Percentiles rank a stretch among this genome's conserved stretches.
phyloP scores from a whole-genome alignment of 2,329 filamentous ascomycete species.

The Ambrosiella xylebori region DNA sequence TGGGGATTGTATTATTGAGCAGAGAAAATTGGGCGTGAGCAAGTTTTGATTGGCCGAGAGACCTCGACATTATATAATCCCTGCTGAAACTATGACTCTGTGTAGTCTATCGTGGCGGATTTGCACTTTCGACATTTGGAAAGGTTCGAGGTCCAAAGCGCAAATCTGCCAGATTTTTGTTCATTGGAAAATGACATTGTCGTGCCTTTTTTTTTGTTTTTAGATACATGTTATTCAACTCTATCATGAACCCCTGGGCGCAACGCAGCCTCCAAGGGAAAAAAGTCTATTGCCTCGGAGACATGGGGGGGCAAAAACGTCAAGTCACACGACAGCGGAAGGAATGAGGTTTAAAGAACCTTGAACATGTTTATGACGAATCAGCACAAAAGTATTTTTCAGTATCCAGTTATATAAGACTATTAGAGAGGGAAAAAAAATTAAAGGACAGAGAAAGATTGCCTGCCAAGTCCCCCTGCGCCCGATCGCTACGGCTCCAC shows the following conservation, averaged over 20 bases:
- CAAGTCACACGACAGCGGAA: not conserved
- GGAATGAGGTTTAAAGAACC: not conserved
- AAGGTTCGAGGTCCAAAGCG: no score
- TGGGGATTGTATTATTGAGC: not conserved
- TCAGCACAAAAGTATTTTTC: no score
- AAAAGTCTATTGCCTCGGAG: not conserved
- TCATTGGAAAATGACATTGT: no score
- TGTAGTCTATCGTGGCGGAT: not conserved
- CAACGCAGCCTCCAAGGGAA: not conserved
- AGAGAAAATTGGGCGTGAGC: constrained; percentile 19
- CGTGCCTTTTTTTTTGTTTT: no score
- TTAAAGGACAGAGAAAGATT: not conserved
- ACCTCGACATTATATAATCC: no score
- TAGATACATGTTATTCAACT: no score
- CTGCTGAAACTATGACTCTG: not conserved
- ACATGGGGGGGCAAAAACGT: not conserved
- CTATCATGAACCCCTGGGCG: not conserved
- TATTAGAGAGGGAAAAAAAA: no score
- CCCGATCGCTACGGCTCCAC: not conserved
- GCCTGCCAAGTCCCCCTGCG: not conserved
- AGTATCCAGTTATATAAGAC: no score
- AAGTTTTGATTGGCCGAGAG: constrained; percentile 27
- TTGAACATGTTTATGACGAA: not conserved
- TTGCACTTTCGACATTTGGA: not conserved
- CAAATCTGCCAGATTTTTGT: no score